Evolutionary conservation across 2,329 filamentous ascomycete species (phyloP), one percentile per base, ranked within the genome.

Genomic region (Zopfia rhizophila): DNA sequence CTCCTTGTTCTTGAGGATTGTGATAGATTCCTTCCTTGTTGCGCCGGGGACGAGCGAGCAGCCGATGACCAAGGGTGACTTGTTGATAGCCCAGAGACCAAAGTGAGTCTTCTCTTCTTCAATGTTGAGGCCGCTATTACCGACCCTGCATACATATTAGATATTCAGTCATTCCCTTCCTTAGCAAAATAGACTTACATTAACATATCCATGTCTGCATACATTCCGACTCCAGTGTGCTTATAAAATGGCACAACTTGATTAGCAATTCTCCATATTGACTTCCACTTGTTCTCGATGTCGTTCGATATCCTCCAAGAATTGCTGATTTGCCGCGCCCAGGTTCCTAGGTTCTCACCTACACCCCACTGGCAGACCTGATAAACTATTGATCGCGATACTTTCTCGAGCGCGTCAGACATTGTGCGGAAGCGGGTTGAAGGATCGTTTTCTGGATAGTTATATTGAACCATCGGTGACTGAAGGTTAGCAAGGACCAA

Each of bases 1-100:
- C 42, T 82, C 81, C 18, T 74, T 69, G 61, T 84, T 84, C 1
- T 69, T 70, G 33, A 75, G 48, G 33, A 73, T 67, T 3, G 47
- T 50, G 2, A 59, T 12, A 1, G 62, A 66, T 2, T 51, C 45
- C 12, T 56, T 33, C 8, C 40, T 37, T 5, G 50, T 27, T 2
- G 17, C 7, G 4, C 11, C n/a, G 12, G 70, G 68, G 36, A 69
- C 69, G 63, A 72, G 52, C 27, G 72, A 68, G 1, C 72, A 70
- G 5, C 75, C 72, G 35, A 77, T 73, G 21, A 77, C 73, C 3
- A 78, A 61, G 10, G 75, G 75, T 0, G 72, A 75, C 52, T 77
- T 78, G 33, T 77, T 69, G 36, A 75, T 74, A 1, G 75, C 72
- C 75, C 75, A 78, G 55, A 78, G 72, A 16, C 74, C 63, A 35